A percentile compares a stretch with the other conserved stretches of the same genome.
Conservation (phyloP, 768 basidiomycete species). For the Lactifluus pinguis region DNA sequence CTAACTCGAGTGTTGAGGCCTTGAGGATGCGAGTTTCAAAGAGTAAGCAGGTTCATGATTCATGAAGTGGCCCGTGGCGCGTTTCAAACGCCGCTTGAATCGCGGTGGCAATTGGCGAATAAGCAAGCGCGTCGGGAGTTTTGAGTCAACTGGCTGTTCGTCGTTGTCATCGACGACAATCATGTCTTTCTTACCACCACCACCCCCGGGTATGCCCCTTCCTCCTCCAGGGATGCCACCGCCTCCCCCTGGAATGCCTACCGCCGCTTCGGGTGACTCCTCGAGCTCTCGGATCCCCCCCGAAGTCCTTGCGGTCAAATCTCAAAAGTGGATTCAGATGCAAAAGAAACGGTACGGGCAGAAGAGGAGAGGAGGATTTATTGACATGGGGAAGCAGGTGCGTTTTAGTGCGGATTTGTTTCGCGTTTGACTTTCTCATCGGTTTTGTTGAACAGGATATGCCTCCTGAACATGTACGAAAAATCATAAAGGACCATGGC, state of each 20-base stretch:
- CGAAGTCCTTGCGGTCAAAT: slow-evolving; percentile 80
- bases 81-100: slow-evolving; percentile 8
- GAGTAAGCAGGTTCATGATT: no score
- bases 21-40: no score
- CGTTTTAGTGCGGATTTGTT: slow-evolving; percentile 20
- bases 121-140: slow-evolving; percentile 2
- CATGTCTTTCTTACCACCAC: slow-evolving; percentile 26
- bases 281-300: slow-evolving; percentile 40
- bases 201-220: slow-evolving; percentile 29
- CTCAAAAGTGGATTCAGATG: slow-evolving; percentile 93
- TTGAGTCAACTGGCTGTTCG: not conserved
- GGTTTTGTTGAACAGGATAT: slow-evolving; percentile 50
- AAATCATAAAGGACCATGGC: slow-evolving; percentile 99
- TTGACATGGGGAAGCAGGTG: slow-evolving; percentile 92
- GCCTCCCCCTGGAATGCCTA: slow-evolving; percentile 27
- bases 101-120: slow-evolving; percentile 5
- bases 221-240: slow-evolving; percentile 24
- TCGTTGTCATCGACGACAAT: slow-evolving; percentile 14
- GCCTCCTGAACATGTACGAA: slow-evolving; percentile 95
- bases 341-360: slow-evolving; percentile 89
- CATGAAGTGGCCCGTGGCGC: not conserved
- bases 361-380: slow-evolving; percentile 80
- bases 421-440: slow-evolving; percentile 17
- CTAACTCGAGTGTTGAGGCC: not conserved
- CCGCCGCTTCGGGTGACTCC: slow-evolving; percentile 23